These are phyloP conservation scores for Colletotrichum endophyticum DNA, from an alignment of 2,329 filamentous ascomycete genomes.

Conservation along the genomic window DNA sequence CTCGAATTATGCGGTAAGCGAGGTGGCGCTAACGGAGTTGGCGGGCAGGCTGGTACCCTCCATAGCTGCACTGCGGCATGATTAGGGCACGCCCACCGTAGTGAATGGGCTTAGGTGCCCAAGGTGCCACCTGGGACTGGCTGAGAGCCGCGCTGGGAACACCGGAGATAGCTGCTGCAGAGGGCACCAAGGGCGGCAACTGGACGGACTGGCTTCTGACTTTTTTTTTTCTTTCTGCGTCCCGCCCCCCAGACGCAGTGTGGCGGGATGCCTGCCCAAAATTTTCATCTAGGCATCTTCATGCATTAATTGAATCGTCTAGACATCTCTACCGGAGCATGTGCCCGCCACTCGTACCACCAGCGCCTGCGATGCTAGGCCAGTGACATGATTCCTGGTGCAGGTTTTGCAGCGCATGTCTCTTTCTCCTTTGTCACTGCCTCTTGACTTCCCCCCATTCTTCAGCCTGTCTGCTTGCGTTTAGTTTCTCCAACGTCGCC, in stretches of 20 bases:
- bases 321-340: slow-evolving; percentile 7
- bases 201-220: neutral
- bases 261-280: slow-evolving; percentile 4
- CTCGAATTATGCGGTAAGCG: slow-evolving; percentile 23
- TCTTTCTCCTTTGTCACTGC: neutral
- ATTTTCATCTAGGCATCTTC: slow-evolving; percentile 16
- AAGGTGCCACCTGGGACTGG: neutral
- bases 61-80: neutral
- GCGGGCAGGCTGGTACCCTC: neutral
- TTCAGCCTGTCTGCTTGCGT: neutral
- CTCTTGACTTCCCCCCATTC: neutral
- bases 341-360: slow-evolving; percentile 14
- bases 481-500: slow-evolving; percentile 2
- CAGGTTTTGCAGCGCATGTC: neutral
- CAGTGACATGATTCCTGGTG: slow-evolving; percentile 11
- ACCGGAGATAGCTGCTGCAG: slow-evolving; percentile 1
- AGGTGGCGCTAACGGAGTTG: slow-evolving; percentile 16
- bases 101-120: neutral
- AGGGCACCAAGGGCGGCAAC: neutral
- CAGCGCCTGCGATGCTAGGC: neutral
- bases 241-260: neutral
- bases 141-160: neutral
- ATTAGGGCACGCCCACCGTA: slow-evolving; percentile 20
- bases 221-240: neutral
- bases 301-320: slow-evolving; percentile 18